These are phyloP conservation scores for Penicillium hesseltinei DNA, from an alignment of 2,329 filamentous ascomycete genomes.

Conservation along the genomic window DNA sequence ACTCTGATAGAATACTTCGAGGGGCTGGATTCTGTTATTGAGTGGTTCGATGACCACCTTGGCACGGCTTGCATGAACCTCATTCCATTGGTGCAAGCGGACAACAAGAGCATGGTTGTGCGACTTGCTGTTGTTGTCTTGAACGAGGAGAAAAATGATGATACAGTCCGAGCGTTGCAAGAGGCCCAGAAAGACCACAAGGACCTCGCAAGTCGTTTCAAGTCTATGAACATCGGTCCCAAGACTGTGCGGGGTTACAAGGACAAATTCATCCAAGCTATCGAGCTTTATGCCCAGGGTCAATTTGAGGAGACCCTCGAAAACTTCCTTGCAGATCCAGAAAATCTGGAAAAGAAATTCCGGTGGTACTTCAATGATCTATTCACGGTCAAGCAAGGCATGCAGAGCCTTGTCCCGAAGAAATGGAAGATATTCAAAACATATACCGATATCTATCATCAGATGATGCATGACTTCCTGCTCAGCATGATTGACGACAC, in stretches of 20 bases:
- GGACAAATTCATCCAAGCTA: slow-evolving; percentile 84
- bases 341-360: slow-evolving; percentile 78
- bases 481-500: slow-evolving; percentile 78
- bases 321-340: slow-evolving; percentile 78
- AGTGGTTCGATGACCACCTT: slow-evolving; percentile 94
- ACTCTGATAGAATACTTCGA: slow-evolving; percentile 90
- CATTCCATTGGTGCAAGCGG: slow-evolving; percentile 79
- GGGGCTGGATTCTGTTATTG: slow-evolving; percentile 79
- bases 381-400: slow-evolving; percentile 88
- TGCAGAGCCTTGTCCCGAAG: slow-evolving; percentile 87
- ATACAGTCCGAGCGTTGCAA: slow-evolving; percentile 83
- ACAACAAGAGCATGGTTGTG: slow-evolving; percentile 86
- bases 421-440: slow-evolving; percentile 95
- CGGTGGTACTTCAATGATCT: slow-evolving; percentile 99
- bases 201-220: slow-evolving; percentile 88
- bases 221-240: slow-evolving; percentile 90
- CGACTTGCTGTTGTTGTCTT: slow-evolving; percentile 88
- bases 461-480: slow-evolving; percentile 92
- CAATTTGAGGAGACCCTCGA: slow-evolving; percentile 72
- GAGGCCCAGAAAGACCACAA: slow-evolving; percentile 95
- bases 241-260: slow-evolving; percentile 95
- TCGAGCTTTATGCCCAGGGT: slow-evolving; percentile 68
- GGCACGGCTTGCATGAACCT: slow-evolving; percentile 85
- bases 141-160: slow-evolving; percentile 94
- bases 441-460: slow-evolving; percentile 87